Base-by-base conservation (phyloP, 139 green algal species). In the Marvania coccoides region DNA sequence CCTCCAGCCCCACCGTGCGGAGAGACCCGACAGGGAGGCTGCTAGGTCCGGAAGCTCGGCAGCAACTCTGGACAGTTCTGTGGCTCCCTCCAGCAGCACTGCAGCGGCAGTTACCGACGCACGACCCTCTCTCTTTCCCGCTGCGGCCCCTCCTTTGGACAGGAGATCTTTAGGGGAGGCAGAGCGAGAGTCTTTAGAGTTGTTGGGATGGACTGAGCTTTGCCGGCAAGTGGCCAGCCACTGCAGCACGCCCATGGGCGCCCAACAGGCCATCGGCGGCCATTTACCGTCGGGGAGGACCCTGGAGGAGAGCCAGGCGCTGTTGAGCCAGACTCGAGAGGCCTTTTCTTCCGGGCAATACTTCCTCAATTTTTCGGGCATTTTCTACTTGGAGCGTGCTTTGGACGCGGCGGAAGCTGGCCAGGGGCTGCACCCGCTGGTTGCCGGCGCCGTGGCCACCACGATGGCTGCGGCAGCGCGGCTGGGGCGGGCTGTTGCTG, bases 221-320 rank as follows among this genome's bases (percentile, higher is more conserved):
- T 91, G 86, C 58, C 61, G 67, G 3, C 84, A 94, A 82, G 87
- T 95, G 14, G 82, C 85, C 2, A 76, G 76, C 47, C 90, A 93
- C 37, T 81, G 78, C 23, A 47, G 67, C n/a, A 92, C 85, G 2
- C 63, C 79, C 33, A 74, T 86, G 70, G 88, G 74, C 13, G 80
- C 85, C 0, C 77, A 91, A 48, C 19, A 45, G 36, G 48, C 66
- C 0, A 28, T 80, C 4, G 26, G 26, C 6, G 51, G 37, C 5
- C 47, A 40, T 10, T 47, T 86, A 56, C 79, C 77, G 0, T 48
- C 88, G 6, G 88, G 84, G 0, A 15, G 23, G 9, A 79, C 63
- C 26, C 58, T 67, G 31, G 66, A 53, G 24, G 77, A 86, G 38
- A 87, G 78, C 57, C 77, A 90, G 60, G 23, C 62, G 45, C 70